Percentiles rank a stretch among this genome's conserved stretches.
Evolutionary conservation across 768 basidiomycete genomes (phyloP).

Genomic region (Phylloporus sp.): DNA sequence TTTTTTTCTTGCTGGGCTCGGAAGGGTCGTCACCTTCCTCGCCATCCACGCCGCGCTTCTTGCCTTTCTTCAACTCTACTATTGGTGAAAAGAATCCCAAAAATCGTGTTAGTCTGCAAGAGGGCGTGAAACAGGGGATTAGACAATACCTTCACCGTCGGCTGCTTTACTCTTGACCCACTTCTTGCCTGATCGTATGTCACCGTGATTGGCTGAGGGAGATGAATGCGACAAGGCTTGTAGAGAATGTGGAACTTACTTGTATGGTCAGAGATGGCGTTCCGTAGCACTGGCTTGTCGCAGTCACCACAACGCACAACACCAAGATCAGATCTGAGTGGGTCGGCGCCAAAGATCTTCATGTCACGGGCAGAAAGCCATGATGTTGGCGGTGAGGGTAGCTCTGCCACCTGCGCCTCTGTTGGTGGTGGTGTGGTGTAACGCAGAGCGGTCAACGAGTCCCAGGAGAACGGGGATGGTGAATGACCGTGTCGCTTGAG

Average conservation of each 20-base stretch:
- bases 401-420: constrained; percentile 36
- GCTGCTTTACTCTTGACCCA: constrained; percentile 50
- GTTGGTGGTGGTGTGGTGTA: constrained; percentile 27
- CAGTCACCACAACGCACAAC: constrained; percentile 78
- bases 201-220: constrained; percentile 54
- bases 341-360: constrained; percentile 80
- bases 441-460: constrained; percentile 35
- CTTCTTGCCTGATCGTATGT: constrained; percentile 55
- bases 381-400: constrained; percentile 73
- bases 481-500: constrained; percentile 41
- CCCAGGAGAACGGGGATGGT: constrained; percentile 64
- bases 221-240: constrained; percentile 3
- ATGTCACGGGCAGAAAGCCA: constrained; percentile 86
- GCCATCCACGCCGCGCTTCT: constrained; percentile 81
- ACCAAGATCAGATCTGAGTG: constrained; percentile 64
- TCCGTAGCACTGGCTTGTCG: constrained; percentile 73
- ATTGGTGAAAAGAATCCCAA: constrained; percentile 3
- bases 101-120: constrained; percentile 3
- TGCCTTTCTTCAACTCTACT: constrained; percentile 50
- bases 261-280: constrained; percentile 70
- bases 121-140: not conserved
- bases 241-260: constrained; percentile 45
- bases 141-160: constrained; percentile 42
- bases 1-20: constrained; percentile 74
- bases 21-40: constrained; percentile 61